phyloP scores from a whole-genome alignment of 2,329 filamentous ascomycete species.

The Cadophora sp. region DNA sequence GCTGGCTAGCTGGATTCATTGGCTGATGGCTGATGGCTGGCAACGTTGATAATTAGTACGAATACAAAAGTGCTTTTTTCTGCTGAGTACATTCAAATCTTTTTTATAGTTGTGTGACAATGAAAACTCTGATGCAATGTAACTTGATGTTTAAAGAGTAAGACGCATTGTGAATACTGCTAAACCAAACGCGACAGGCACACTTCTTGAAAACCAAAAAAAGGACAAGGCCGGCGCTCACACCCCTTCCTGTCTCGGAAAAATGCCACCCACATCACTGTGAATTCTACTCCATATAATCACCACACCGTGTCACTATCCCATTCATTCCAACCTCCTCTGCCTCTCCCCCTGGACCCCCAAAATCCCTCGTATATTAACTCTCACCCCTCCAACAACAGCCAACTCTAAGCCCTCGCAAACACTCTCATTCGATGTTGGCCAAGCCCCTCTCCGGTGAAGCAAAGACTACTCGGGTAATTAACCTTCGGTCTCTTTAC shows the following conservation, averaged over 20 bases:
- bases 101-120: too few species aligned
- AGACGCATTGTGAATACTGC: too few species aligned
- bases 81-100: too few species aligned
- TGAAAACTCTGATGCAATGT: too few species aligned
- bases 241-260: too few species aligned
- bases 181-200: too few species aligned
- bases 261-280: background rate
- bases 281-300: background rate
- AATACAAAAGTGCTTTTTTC: slow-evolving; percentile 21
- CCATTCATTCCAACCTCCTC: background rate
- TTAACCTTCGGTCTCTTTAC: too few species aligned
- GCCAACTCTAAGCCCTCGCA: background rate
- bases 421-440: background rate
- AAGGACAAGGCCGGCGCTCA: too few species aligned
- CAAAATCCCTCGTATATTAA: background rate
- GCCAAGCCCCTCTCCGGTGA: too few species aligned
- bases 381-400: background rate
- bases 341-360: background rate
- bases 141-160: too few species aligned
- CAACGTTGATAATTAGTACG: slow-evolving; percentile 6
- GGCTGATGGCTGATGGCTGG: background rate
- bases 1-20: background rate
- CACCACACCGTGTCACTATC: background rate
- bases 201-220: too few species aligned
- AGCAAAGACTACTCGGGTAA: too few species aligned